phyloP scores from a whole-genome alignment of 768 basidiomycete genomes.

The Amanita molliuscula region DNA sequence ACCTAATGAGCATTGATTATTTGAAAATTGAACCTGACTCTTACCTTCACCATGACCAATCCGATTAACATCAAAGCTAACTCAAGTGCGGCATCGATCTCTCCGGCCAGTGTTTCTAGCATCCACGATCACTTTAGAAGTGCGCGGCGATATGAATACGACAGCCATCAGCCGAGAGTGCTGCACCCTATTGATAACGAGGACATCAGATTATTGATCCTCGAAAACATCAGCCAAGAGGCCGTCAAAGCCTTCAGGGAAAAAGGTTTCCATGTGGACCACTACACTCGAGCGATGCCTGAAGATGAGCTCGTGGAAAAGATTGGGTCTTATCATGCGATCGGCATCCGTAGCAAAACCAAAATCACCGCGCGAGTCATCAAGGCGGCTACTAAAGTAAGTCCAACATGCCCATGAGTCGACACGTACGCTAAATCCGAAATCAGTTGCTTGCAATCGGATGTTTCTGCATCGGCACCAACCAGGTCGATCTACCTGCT shows the following conservation, averaged over 20 bases:
- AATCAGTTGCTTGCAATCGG: constrained; percentile 86
- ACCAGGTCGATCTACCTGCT: constrained; percentile 86
- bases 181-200: constrained; percentile 80
- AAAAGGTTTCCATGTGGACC: constrained; percentile 90
- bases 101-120: constrained; percentile 31
- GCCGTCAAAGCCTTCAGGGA: constrained; percentile 72
- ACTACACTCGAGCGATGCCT: constrained; percentile 73
- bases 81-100: constrained; percentile 39
- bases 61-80: constrained; percentile 33
- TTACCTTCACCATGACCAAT: constrained; percentile 27
- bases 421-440: not conserved
- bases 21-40: not conserved
- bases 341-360: constrained; percentile 97
- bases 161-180: constrained; percentile 50
- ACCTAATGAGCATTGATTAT: not conserved
- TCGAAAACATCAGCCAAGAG: constrained; percentile 93
- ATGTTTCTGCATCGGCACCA: constrained; percentile 99
- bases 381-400: constrained; percentile 76
- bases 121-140: constrained; percentile 34
- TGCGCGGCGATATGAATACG: constrained; percentile 24
- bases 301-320: constrained; percentile 88
- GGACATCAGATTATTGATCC: constrained; percentile 68
- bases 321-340: constrained; percentile 79
- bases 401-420: constrained; percentile 11
- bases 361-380: constrained; percentile 89